Evolutionary conservation across 805 yeast genomes (phyloP).

Genomic region (Kluyveromyces nonfermentans): DNA sequence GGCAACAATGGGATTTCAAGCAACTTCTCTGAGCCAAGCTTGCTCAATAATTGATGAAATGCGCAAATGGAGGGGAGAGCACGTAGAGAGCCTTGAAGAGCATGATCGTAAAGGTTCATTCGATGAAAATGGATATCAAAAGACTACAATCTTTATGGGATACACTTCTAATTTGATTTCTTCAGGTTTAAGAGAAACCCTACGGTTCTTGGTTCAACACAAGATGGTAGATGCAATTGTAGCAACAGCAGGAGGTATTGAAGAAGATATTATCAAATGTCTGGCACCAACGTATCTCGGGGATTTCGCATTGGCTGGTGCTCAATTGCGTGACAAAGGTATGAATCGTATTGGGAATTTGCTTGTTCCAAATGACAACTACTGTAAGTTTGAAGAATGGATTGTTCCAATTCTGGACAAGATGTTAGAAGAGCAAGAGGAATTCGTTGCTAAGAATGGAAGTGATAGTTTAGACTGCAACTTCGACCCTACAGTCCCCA

Average conservation of each 20-base stretch:
- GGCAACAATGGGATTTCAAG: constrained; percentile 97
- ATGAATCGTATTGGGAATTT: constrained; percentile 96
- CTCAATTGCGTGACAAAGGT: constrained; percentile 81
- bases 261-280: constrained; percentile 94
- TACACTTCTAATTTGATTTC: constrained; percentile 94
- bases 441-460: constrained; percentile 45
- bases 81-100: constrained; percentile 56
- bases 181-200: constrained; percentile 86
- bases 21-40: constrained; percentile 73
- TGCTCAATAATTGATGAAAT: constrained; percentile 88
- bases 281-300: constrained; percentile 95
- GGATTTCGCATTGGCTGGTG: constrained; percentile 76
- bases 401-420: constrained; percentile 86
- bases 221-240: constrained; percentile 93
- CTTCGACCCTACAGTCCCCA: constrained; percentile 35
- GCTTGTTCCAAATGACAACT: constrained; percentile 95
- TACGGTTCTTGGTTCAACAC: constrained; percentile 83
- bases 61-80: constrained; percentile 89
- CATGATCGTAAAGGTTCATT: constrained; percentile 66
- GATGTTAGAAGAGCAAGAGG: constrained; percentile 83
- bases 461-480: constrained; percentile 47
- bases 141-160: constrained; percentile 88
- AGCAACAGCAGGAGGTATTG: constrained; percentile 97
- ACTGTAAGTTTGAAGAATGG: constrained; percentile 98
- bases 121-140: constrained; percentile 69